Conservation (phyloP, 2,329 filamentous ascomycete species). For the Fusarium coicis region DNA sequence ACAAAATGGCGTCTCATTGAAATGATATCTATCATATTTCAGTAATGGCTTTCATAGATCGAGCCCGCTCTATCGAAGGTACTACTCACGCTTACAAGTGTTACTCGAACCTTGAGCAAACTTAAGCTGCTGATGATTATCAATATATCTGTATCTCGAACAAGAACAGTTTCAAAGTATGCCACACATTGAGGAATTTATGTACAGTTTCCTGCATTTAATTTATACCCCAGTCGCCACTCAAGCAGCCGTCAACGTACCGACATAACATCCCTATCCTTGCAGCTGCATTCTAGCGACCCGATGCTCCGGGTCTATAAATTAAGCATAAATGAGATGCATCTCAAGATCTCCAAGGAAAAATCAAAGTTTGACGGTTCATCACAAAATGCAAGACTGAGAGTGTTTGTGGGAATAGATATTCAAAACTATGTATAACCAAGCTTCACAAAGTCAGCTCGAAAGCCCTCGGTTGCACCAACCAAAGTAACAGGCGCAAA, state of each 20-base stretch:
- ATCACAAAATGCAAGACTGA: not conserved
- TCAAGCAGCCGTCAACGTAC: not conserved
- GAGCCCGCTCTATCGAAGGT: too few relatives aligned
- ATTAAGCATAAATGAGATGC: not conserved
- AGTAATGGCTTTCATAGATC: not conserved
- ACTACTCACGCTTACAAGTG: not conserved
- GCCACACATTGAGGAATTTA: not conserved
- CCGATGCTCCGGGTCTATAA: not conserved
- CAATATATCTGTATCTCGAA: not conserved
- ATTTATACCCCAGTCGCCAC: constrained; percentile 12
- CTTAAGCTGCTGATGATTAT: too few relatives aligned
- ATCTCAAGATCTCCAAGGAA: not conserved
- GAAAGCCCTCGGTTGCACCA: not conserved
- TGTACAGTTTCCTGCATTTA: not conserved
- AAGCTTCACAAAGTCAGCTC: not conserved
- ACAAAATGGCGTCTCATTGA: not conserved
- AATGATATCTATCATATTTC: too few relatives aligned
- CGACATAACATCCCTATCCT: constrained; percentile 3
- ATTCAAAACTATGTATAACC: not conserved
- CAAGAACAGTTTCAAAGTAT: not conserved
- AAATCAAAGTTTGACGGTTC: not conserved
- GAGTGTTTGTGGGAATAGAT: not conserved
- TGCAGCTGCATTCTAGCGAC: constrained; percentile 7
- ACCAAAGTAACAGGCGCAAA: not conserved
- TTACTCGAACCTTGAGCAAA: not conserved